Evolutionary conservation across 441 rosid species (phyloP).

Genomic region (Euphorbia schlechtendalii): DNA sequence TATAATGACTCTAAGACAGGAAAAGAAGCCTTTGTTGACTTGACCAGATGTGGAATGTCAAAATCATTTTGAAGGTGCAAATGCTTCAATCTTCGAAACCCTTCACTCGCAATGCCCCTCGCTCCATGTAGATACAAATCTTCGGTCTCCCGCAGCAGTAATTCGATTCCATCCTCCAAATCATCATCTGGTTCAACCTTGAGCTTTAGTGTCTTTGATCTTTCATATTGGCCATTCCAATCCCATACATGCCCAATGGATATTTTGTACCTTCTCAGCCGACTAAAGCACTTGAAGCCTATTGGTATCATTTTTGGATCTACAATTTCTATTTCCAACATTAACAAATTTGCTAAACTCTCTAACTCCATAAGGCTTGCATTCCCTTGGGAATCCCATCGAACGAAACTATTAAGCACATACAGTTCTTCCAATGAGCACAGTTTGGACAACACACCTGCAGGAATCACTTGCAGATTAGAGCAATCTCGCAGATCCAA

Average conservation of each 20-base stretch:
- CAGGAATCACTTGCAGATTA: not conserved
- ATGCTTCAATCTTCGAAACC: not conserved
- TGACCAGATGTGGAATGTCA: not conserved
- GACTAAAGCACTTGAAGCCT: too few relatives aligned
- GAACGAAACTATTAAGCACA: not conserved
- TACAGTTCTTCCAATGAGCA: not conserved
- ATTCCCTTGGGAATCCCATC: not conserved
- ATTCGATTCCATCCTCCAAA: not conserved
- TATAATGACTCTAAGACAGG: not conserved
- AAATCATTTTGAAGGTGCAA: not conserved
- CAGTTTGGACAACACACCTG: not conserved
- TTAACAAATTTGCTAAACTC: too few relatives aligned
- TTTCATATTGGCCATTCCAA: too few relatives aligned
- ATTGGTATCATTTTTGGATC: too few relatives aligned
- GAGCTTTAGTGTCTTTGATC: too few relatives aligned
- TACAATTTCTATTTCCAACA: too few relatives aligned
- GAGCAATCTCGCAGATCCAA: not conserved
- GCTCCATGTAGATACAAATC: not conserved
- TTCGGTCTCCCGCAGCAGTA: not conserved
- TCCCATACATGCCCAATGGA: too few relatives aligned
- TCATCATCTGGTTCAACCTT: not conserved
- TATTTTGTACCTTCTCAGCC: too few relatives aligned
- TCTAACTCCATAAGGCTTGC: too few relatives aligned
- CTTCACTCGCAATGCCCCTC: not conserved
- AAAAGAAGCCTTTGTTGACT: not conserved